phyloP scores from a whole-genome alignment of 2,329 filamentous ascomycete species.

The Colletotrichum plurivorum region DNA sequence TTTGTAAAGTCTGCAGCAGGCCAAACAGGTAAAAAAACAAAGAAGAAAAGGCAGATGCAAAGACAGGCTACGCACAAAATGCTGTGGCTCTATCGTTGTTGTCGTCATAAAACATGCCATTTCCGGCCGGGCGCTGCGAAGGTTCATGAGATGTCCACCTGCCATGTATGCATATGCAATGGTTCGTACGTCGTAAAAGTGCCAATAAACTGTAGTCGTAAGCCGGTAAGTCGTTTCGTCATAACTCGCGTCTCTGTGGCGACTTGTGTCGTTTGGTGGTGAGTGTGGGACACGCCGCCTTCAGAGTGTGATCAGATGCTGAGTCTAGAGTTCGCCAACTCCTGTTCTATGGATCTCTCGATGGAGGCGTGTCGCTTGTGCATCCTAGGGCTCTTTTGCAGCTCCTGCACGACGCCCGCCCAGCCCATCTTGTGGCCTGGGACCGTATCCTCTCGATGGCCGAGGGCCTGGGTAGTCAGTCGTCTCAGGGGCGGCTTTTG shows the following conservation, averaged over 20 bases:
- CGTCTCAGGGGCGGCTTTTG: slow-evolving; percentile 65
- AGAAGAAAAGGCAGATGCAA: neutral
- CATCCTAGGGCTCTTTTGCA: slow-evolving; percentile 73
- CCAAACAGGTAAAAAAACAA: neutral
- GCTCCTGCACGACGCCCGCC: slow-evolving; percentile 74
- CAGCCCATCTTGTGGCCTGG: slow-evolving; percentile 68
- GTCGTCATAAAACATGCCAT: slow-evolving; percentile 2
- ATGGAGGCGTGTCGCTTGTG: slow-evolving; percentile 75
- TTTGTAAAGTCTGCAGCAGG: neutral
- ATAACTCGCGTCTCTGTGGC: neutral
- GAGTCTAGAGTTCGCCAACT: slow-evolving; percentile 46
- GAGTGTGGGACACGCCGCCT: neutral
- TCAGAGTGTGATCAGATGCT: slow-evolving; percentile 48
- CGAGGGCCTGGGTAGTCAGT: slow-evolving; percentile 68
- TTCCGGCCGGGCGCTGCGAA: neutral
- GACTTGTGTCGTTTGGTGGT: neutral
- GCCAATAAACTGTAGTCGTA: slow-evolving; percentile 23
- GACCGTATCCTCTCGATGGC: slow-evolving; percentile 64
- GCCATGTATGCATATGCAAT: slow-evolving; percentile 8
- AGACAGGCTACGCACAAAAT: neutral
- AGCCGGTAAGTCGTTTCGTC: slow-evolving; percentile 21
- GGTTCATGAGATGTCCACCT: neutral
- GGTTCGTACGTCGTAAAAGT: slow-evolving; percentile 18
- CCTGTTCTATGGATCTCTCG: slow-evolving; percentile 65
- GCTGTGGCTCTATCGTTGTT: neutral